phyloP scores from a whole-genome alignment of 257 asterid genomes.

The Paraleonurus japonicus region DNA sequence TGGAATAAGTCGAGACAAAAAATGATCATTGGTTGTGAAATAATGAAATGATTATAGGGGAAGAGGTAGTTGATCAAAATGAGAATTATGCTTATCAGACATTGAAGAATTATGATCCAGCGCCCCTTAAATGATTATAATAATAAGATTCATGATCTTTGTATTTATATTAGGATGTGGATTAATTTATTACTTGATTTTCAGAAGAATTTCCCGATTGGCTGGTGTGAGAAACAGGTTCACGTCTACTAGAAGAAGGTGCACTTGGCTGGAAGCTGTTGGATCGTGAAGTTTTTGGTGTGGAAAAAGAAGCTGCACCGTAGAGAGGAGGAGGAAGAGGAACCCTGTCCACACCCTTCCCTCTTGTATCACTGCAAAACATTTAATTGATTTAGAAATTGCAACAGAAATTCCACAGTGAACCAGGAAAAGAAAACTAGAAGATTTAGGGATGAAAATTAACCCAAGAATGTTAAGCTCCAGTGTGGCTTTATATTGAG shows the following conservation, averaged over 20 bases:
- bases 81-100: no score
- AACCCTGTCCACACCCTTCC: conserved; percentile 64
- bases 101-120: no score
- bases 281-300: conserved; percentile 57
- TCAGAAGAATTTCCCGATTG: conserved; percentile 57
- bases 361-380: conserved; percentile 61
- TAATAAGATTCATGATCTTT: background rate
- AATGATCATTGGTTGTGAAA: no score
- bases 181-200: conserved; percentile 56
- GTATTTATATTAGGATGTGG: background rate
- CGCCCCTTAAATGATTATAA: no score
- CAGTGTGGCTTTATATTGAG: conserved; percentile 90
- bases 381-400: conserved; percentile 12
- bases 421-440: background rate
- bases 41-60: no score
- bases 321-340: conserved; percentile 86
- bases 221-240: conserved; percentile 32
- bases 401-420: background rate
- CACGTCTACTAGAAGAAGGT: conserved; percentile 48
- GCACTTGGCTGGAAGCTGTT: conserved; percentile 62
- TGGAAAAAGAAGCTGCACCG: conserved; percentile 53
- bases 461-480: conserved; percentile 92
- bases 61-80: no score
- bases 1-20: no score
- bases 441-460: background rate